Evolutionary conservation across 371 early-diverging fungal species (phyloP).

Genomic region (Encephalitozoon cuniculi): DNA sequence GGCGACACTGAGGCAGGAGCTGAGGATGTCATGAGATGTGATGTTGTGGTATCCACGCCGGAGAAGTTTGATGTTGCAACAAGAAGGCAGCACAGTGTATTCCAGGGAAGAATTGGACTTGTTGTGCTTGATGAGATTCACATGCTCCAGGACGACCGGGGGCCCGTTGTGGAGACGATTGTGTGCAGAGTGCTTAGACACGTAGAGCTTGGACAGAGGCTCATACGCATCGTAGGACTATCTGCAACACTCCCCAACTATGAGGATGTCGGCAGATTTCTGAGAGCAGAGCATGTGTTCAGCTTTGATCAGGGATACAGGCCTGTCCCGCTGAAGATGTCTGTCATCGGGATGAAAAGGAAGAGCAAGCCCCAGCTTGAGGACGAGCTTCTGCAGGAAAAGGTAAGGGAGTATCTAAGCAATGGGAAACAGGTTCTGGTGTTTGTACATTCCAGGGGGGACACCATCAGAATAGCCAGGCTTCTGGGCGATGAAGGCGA

Average conservation of each 20-base stretch:
- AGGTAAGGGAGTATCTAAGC: slow-evolving; percentile 38
- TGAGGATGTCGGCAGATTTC: slow-evolving; percentile 82
- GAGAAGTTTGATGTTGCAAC: slow-evolving; percentile 99
- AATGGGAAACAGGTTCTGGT: slow-evolving; percentile 81
- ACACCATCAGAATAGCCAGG: slow-evolving; percentile 83
- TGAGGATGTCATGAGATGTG: slow-evolving; percentile 79
- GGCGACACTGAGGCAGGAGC: slow-evolving; percentile 89
- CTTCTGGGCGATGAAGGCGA: slow-evolving; percentile 68
- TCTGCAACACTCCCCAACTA: slow-evolving; percentile 97
- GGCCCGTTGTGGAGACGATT: slow-evolving; percentile 88
- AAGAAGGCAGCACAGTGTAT: slow-evolving; percentile 67
- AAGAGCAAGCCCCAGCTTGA: slow-evolving; percentile 54
- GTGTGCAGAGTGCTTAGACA: slow-evolving; percentile 79
- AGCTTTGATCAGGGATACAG: slow-evolving; percentile 79
- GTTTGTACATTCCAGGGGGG: slow-evolving; percentile 92
- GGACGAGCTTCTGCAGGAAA: slow-evolving; percentile 52
- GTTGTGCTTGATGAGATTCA: slow-evolving; percentile 98
- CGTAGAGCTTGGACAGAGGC: slow-evolving; percentile 76
- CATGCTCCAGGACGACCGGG: slow-evolving; percentile 91
- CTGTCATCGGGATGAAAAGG: slow-evolving; percentile 64
- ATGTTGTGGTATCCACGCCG: slow-evolving; percentile 95
- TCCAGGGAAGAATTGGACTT: slow-evolving; percentile 70
- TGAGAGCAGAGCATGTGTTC: slow-evolving; percentile 79
- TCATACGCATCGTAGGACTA: slow-evolving; percentile 85
- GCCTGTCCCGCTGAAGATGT: slow-evolving; percentile 65